Conservation (phyloP, 768 basidiomycete species). For the Tulasnella sp. region DNA sequence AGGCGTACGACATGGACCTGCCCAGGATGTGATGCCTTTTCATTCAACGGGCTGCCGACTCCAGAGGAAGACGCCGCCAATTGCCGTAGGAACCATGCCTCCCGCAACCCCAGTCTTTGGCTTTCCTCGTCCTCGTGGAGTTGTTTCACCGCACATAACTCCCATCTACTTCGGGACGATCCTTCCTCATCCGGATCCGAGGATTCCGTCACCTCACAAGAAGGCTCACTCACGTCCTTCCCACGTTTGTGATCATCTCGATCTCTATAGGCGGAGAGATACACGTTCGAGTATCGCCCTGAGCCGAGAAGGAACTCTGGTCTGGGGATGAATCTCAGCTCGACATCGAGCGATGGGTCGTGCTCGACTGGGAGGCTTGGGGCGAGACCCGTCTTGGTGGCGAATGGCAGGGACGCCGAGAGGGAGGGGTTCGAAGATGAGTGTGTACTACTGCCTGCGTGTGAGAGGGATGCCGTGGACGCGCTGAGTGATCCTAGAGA, state of each 20-base stretch:
- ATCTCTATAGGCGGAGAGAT: conserved; percentile 20
- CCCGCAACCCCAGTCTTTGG: conserved; percentile 29
- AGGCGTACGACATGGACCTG: conserved; percentile 7
- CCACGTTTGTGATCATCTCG: conserved; percentile 3
- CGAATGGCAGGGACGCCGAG: background rate
- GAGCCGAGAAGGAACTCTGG: conserved; percentile 18
- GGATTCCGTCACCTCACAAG: background rate
- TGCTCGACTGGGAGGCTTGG: background rate
- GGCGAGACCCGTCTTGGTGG: background rate
- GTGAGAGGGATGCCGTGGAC: conserved; percentile 6
- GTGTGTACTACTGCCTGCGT: conserved; percentile 3
- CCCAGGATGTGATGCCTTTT: background rate
- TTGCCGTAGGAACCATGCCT: conserved; percentile 30
- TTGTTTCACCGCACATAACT: conserved; percentile 32
- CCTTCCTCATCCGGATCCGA: conserved; percentile 1
- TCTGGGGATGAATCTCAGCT: conserved; percentile 6
- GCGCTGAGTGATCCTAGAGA: background rate
- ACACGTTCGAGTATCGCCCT: conserved; percentile 23
- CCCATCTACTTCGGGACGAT: conserved; percentile 20
- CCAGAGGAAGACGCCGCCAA: conserved; percentile 15
- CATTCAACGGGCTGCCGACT: background rate
- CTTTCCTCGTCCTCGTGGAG: conserved; percentile 29
- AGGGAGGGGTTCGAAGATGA: conserved; percentile 14
- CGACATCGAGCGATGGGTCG: background rate
- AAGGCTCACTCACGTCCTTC: background rate